A percentile compares a stretch with the other conserved stretches of the same genome.
Conservation (phyloP, 768 basidiomycete genomes). For the Lactarius evosmus region DNA sequence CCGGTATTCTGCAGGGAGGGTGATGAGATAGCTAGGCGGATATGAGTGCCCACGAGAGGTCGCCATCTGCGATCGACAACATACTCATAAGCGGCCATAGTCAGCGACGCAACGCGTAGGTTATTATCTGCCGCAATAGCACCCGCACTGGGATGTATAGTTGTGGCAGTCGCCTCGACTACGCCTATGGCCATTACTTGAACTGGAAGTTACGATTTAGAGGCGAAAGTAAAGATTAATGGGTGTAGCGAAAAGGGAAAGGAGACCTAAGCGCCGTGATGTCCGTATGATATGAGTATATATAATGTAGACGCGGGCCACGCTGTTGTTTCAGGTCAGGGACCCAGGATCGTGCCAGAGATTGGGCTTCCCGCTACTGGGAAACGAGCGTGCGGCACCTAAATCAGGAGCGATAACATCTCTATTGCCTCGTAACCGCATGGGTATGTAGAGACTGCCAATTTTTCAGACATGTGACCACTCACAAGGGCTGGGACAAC, state of each 20-base stretch:
- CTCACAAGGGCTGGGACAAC: not conserved
- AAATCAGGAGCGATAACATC: not conserved
- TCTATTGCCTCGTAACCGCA: not conserved
- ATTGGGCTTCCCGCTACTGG: not conserved
- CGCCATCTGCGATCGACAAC: not conserved
- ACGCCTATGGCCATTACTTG: not conserved
- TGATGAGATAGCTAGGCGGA: slow-evolving; percentile 21
- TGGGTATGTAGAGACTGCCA: not conserved
- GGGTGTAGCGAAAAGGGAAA: not conserved
- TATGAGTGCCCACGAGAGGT: not conserved
- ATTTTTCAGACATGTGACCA: not conserved
- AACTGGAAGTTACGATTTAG: not conserved
- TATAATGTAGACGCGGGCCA: not conserved
- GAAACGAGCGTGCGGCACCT: not conserved
- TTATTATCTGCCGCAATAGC: slow-evolving; percentile 15
- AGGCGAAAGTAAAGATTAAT: not conserved
- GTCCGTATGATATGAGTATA: not conserved
- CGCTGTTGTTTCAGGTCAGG: not conserved
- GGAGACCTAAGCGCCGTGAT: not conserved
- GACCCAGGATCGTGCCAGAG: not conserved
- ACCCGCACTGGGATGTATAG: not conserved
- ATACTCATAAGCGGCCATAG: slow-evolving; percentile 27
- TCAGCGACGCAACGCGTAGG: slow-evolving; percentile 23
- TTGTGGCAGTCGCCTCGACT: not conserved
- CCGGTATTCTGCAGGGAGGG: slow-evolving; percentile 26